Conservation (phyloP, 2,329 filamentous ascomycete genomes). For the Fusarium odoratissimum region DNA sequence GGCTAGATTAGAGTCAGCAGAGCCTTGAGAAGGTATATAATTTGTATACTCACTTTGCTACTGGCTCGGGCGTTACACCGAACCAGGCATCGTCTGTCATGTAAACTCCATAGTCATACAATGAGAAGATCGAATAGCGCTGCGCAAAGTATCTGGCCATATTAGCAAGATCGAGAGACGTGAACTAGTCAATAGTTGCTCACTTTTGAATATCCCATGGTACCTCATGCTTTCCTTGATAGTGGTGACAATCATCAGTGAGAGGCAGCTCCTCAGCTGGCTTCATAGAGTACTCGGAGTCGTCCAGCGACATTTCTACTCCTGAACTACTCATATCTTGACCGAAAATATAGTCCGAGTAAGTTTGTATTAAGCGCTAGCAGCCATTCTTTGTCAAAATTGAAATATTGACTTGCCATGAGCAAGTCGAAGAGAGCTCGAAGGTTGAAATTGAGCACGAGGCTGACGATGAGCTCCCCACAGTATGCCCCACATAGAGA, state of each 20-base stretch:
- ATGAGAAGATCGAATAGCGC: slow-evolving; percentile 85
- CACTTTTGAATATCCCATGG: slow-evolving; percentile 89
- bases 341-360: neutral
- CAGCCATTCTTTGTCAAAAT: neutral
- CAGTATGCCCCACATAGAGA: slow-evolving; percentile 8
- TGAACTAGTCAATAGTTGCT: slow-evolving; percentile 31
- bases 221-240: slow-evolving; percentile 75
- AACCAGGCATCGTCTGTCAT: slow-evolving; percentile 97
- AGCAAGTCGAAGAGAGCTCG: neutral
- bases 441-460: slow-evolving; percentile 42
- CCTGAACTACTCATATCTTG: slow-evolving; percentile 26
- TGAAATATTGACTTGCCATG: neutral
- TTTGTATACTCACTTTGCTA: slow-evolving; percentile 74
- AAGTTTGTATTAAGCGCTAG: neutral
- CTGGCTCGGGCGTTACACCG: slow-evolving; percentile 92
- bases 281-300: slow-evolving; percentile 49
- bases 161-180: neutral
- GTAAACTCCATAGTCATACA: slow-evolving; percentile 87
- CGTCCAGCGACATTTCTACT: slow-evolving; percentile 19
- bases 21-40: neutral
- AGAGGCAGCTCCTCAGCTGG: slow-evolving; percentile 61
- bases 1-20: slow-evolving; percentile 56
- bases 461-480: slow-evolving; percentile 40
- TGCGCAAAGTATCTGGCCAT: slow-evolving; percentile 85
- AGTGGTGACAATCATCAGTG: slow-evolving; percentile 79